Base-by-base conservation (phyloP, 2,329 filamentous ascomycete species). In the Bipolaris bicolor region DNA sequence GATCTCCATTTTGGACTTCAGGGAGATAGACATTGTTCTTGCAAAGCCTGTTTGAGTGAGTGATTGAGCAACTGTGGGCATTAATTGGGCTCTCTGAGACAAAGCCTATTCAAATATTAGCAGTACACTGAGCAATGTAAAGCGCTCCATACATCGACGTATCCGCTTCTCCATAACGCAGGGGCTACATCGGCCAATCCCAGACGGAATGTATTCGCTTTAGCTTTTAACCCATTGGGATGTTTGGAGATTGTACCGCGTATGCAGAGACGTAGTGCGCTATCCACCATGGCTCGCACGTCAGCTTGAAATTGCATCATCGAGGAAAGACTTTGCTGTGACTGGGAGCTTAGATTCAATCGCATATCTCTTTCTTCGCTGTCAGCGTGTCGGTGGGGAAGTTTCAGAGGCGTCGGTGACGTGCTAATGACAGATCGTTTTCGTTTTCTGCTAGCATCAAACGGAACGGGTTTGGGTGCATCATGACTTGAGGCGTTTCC, bases 41-140 rank as follows among this genome's bases (percentile, higher is more conserved):
- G 36, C 44, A 18, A 22, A 36, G 2, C 55, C 49, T 48, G 55
- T n/a, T 20, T 60, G 65, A 29, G 18, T 24, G 16, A 78, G 55
- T 10, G 77, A 78, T 37, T 74, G 73, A 36, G 63, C 68, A 40
- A 81, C 69, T 0, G 72, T 77, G 4, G 78, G 77, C n/a, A 77
- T 22, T 16, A 80, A 67, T 13, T 72, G 64, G 16, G 74, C 68
- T 57, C 77, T 69, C 39, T 70, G 66, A 6, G 70, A 69, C 9
- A 76, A 55, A 29, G 70, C 64, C 74, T 76, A 18, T 26, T 6
- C 7, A 26, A 2, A 26, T 22, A 45, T 70, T 9, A 69, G 61
- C 16, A 26, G 33, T n/a, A 15, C 24, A 29, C 3, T 10, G 22
- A 54, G 31, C 7, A 24, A 16, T 15, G 2, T 31, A 7, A 43